Percentiles rank a stretch among this genome's conserved stretches.
Evolutionary conservation across 2,329 filamentous ascomycete genomes (phyloP).

Genomic region (Cladorrhinum sp.): DNA sequence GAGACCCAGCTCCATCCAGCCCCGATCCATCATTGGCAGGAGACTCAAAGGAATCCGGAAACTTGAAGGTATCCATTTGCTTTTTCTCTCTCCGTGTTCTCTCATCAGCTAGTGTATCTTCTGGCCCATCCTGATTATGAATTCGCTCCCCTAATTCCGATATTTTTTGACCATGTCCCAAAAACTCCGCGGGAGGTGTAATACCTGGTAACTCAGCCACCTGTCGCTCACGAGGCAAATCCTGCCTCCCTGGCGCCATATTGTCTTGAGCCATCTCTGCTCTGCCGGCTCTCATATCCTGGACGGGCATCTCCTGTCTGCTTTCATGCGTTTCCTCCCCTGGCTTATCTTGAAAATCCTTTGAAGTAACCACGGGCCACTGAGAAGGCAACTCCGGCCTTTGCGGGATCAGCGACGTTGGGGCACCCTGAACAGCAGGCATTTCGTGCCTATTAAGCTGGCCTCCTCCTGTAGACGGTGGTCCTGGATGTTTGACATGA

Average conservation of each 20-base stretch:
- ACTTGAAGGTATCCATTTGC: too few species aligned
- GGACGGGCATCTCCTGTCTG: not conserved
- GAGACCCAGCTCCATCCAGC: too few species aligned
- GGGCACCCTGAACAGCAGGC: not conserved
- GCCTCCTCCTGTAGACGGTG: not conserved
- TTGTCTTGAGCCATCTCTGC: too few species aligned
- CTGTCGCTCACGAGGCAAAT: too few species aligned
- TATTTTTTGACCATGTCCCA: not conserved
- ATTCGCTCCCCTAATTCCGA: not conserved
- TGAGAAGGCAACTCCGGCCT: not conserved
- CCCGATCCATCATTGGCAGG: too few species aligned
- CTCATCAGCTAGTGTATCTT: not conserved
- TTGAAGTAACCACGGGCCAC: too few species aligned
- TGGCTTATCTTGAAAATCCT: too few species aligned
- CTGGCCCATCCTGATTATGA: not conserved
- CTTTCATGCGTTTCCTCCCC: not conserved
- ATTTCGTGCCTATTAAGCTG: not conserved
- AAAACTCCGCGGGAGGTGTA: not conserved
- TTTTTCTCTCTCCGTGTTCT: too few species aligned
- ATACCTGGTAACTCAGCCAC: not conserved
- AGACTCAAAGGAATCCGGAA: too few species aligned
- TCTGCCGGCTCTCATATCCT: not conserved
- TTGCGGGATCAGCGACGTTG: not conserved
- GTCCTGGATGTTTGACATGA: not conserved
- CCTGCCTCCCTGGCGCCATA: too few species aligned